A percentile compares a stretch with the other conserved stretches of the same genome.
These are phyloP conservation scores for Thyridium curvatum DNA, from an alignment of 2,329 filamentous ascomycete species.

Conservation along the genomic window DNA sequence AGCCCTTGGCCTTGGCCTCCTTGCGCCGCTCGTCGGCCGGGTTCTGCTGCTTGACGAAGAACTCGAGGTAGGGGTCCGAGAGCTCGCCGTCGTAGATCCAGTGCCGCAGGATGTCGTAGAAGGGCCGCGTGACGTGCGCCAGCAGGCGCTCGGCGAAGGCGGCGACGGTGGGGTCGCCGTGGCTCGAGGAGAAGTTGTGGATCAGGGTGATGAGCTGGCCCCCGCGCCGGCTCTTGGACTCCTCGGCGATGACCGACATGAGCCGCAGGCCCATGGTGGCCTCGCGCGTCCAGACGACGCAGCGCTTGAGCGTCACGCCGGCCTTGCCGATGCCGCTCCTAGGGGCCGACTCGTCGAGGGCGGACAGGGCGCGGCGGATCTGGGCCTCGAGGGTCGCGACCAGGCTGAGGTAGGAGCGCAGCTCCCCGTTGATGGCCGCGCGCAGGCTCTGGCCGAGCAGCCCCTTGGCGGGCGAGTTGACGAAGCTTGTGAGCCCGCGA, in stretches of 20 bases:
- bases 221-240: conserved; percentile 75
- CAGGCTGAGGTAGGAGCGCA: conserved; percentile 82
- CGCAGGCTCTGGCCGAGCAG: conserved; percentile 89
- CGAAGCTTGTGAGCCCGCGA: conserved; percentile 70
- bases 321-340: conserved; percentile 72
- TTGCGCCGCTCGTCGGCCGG: conserved; percentile 37
- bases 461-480: conserved; percentile 73
- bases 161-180: conserved; percentile 91
- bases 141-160: conserved; percentile 88
- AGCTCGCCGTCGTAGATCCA: conserved; percentile 99
- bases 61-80: conserved; percentile 91
- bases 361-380: conserved; percentile 73
- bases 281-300: conserved; percentile 95
- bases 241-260: conserved; percentile 91
- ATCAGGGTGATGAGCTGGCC: conserved; percentile 92
- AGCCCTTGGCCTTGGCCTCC: conserved; percentile 50
- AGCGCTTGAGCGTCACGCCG: conserved; percentile 89
- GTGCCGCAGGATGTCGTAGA: conserved; percentile 90
- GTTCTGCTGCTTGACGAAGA: conserved; percentile 85
- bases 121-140: conserved; percentile 81
- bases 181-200: conserved; percentile 85
- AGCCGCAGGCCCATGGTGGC: conserved; percentile 91
- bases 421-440: conserved; percentile 76
- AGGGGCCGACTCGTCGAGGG: conserved; percentile 62
- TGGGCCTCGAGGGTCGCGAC: conserved; percentile 91